Conservation (phyloP, 768 basidiomycete genomes). For the Myochromella boudieri region DNA sequence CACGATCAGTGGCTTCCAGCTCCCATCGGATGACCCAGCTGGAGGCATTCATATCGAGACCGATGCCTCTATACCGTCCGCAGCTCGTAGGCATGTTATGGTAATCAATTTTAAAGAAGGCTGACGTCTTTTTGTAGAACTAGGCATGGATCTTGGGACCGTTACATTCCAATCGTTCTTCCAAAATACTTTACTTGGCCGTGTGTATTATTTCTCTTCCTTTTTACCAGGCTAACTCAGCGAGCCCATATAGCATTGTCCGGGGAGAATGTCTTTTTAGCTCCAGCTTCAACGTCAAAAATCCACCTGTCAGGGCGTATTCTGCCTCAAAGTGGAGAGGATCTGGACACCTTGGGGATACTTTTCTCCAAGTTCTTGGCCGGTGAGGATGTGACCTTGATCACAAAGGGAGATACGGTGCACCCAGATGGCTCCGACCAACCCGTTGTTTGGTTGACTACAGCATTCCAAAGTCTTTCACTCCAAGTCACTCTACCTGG, state of each 20-base stretch:
- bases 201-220: constrained; percentile 36
- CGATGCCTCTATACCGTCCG: constrained; percentile 63
- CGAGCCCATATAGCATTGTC: constrained; percentile 43
- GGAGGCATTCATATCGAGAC: constrained; percentile 74
- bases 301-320: constrained; percentile 65
- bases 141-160: constrained; percentile 69
- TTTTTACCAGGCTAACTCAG: constrained; percentile 2
- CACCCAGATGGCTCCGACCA: constrained; percentile 52
- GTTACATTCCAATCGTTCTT: constrained; percentile 66
- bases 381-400: constrained; percentile 61
- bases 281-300: constrained; percentile 43
- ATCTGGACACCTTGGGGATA: constrained; percentile 51
- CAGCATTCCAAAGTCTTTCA: constrained; percentile 68
- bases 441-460: constrained; percentile 61
- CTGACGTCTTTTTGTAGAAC: constrained; percentile 39
- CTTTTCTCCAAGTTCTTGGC: constrained; percentile 69
- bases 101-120: not conserved
- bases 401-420: constrained; percentile 58
- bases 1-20: constrained; percentile 67
- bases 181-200: constrained; percentile 54
- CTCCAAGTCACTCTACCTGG: constrained; percentile 65
- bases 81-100: constrained; percentile 50
- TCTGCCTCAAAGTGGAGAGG: constrained; percentile 56
- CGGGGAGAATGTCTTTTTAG: constrained; percentile 48
- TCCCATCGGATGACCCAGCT: constrained; percentile 65